Evolutionary conservation across 768 basidiomycete genomes (phyloP).

Genomic region (Psilocybe azurescens): DNA sequence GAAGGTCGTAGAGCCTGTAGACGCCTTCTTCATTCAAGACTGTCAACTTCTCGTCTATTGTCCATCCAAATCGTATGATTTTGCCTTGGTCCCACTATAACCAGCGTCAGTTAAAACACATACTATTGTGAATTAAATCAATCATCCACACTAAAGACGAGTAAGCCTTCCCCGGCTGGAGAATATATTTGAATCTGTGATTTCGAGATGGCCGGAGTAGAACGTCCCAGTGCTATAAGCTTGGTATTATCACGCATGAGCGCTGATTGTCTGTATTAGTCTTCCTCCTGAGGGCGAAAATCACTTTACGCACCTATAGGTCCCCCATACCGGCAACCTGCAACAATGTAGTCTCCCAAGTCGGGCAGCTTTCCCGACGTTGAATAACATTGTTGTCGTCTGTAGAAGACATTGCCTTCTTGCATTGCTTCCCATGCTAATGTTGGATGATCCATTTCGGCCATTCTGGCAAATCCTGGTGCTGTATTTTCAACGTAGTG

Average conservation of each 20-base stretch:
- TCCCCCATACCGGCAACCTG: slow-evolving; percentile 86
- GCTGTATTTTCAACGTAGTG: not conserved
- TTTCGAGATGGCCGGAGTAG: slow-evolving; percentile 63
- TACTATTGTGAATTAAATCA: slow-evolving; percentile 1
- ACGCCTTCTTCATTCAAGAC: slow-evolving; percentile 92
- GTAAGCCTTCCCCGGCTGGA: slow-evolving; percentile 75
- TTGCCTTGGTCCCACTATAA: slow-evolving; percentile 89
- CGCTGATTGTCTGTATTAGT: slow-evolving; percentile 51
- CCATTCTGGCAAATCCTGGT: not conserved
- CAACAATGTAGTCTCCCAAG: slow-evolving; percentile 78
- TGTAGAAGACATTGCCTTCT: slow-evolving; percentile 86
- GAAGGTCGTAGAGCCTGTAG: slow-evolving; percentile 89
- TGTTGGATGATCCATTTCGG: slow-evolving; percentile 68
- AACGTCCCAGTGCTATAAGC: slow-evolving; percentile 71
- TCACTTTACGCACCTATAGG: slow-evolving; percentile 68
- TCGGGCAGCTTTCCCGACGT: slow-evolving; percentile 80
- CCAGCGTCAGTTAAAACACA: slow-evolving; percentile 20
- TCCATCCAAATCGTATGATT: slow-evolving; percentile 86
- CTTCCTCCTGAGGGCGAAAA: not conserved
- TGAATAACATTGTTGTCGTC: slow-evolving; percentile 83
- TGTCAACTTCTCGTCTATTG: slow-evolving; percentile 77
- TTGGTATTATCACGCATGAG: slow-evolving; percentile 87
- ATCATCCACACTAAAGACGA: slow-evolving; percentile 75
- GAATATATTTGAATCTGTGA: slow-evolving; percentile 90
- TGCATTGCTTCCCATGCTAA: slow-evolving; percentile 91